Evolutionary conservation across 225 moss, liverwort and hornwort species (phyloP), one percentile per base, ranked within the genome.

Genomic region (Polytrichum formosum): DNA sequence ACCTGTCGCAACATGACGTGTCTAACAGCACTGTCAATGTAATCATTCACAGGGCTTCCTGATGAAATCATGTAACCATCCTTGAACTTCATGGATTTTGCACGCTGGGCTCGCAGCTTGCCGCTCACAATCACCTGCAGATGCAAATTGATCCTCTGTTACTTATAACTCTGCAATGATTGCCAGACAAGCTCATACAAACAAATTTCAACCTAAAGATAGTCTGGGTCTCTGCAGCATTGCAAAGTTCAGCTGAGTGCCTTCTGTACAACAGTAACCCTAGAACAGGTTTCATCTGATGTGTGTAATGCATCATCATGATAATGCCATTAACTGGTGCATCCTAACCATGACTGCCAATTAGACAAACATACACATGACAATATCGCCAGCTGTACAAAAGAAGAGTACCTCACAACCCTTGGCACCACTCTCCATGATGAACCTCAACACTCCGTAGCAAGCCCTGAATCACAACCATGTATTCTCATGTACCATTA

Each of bases 41-140:
- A 94, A 72, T 94, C 92, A 20, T 94, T 94, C 31, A 94, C 92
- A 1, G 94, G 92, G 26, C 90, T 92, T 56, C 95, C 92, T 19
- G 95, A 95, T 16, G 95, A 95, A 73, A 95, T 95, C 95, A 95
- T 95, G 65, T 95, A 92, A 6, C 92, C 95, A 53, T 95, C 95
- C 78, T 95, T 95, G 81, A 94, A 92, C 77, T 94, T 94, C 94
- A 94, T 94, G 21, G 94, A 94, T 79, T 95, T 95, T 4, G 95
- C 92, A 67, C 92, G 85, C 55, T 92, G 92, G 8, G 95, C 95
- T 54, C 92, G 85, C 76, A 95, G 67, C 19, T 95, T 95, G 21
- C 92, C 95, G 37, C 91, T 91, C 2, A 95, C 95, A 60, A 92
- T 95, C 1, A 95, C 94, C 94, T 95, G 81, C 25, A 53, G 16